Evolutionary conservation across 75 land plant genomes (phyloP).

Genomic region (Sequoia sempervirens): DNA sequence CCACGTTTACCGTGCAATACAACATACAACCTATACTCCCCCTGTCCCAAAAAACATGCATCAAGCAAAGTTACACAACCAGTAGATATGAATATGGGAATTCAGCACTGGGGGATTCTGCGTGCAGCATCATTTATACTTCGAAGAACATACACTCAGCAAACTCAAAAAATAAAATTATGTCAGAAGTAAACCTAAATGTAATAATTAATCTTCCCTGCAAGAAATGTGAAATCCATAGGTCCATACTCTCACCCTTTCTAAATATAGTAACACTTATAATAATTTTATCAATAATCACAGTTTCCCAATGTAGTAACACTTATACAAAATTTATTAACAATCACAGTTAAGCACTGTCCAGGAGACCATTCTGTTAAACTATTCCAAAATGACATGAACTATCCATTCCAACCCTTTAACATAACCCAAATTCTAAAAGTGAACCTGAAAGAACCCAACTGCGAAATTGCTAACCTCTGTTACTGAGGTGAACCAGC

Average conservation of each 20-base stretch:
- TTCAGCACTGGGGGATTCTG: too few species aligned
- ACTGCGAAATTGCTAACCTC: constrained; percentile 38
- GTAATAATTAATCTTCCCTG: not conserved
- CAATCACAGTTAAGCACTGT: not conserved
- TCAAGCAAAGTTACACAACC: too few species aligned
- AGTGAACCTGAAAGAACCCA: not conserved
- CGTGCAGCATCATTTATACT: not conserved
- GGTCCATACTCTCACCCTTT: not conserved
- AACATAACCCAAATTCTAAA: not conserved
- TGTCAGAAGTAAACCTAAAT: not conserved
- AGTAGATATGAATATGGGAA: too few species aligned
- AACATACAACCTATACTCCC: too few species aligned
- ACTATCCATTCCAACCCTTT: not conserved
- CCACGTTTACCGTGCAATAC: too few species aligned
- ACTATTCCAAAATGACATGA: not conserved
- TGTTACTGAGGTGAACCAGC: constrained; percentile 81
- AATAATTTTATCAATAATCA: not conserved
- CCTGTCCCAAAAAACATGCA: too few species aligned
- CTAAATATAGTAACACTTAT: not conserved
- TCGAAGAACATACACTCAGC: not conserved
- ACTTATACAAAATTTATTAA: not conserved
- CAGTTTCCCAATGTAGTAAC: not conserved
- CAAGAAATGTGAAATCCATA: not conserved
- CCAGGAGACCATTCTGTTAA: not conserved
- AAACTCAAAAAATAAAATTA: not conserved